Base-by-base conservation (phyloP, 768 basidiomycete species). In the Crassisporium funariophilum region DNA sequence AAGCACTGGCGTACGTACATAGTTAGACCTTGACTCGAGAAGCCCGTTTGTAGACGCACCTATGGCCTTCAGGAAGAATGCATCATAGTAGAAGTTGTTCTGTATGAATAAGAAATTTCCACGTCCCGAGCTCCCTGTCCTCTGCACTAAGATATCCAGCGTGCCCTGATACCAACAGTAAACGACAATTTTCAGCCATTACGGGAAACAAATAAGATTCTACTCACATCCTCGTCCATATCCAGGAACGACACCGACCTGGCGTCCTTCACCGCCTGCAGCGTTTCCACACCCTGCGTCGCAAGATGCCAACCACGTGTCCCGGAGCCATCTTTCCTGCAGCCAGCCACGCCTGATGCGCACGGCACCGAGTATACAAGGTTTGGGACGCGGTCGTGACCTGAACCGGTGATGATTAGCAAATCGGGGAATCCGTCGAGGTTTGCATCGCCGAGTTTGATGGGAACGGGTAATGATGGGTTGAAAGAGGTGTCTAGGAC, bases 31-130 rank as follows among this genome's bases (percentile, higher is more conserved):
- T 11, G 11, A 15, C 11, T 5, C 4, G 6, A 11, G 23, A 34
- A 25, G n/a, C 25, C 17, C 24, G 22, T 5, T n/a, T n/a, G n/a
- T n/a, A n/a, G 17, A 68, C 83, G 35, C 34, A 95, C 95, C 87
- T 34, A 94, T 89, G 2, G 97, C 92, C 62, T 98, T 98, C 42
- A 98, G 75, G 80, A 98, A 99, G 74, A 99, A 99, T 0, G 97
- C 95, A 54, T 99, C 97, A 61, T 94, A 94, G 59, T 95, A 98
- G 59, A 95, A 91, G 65, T 98, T 98, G 61, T 99, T 99, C 68
- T 95, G 93, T 38, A 99, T 73, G 60, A 99, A 95, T 4, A 82
- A 59, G 13, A 91, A 69, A 31, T 77, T 81, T 11, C 86, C 86
- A 35, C 65, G 58, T 2, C 79, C 78, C 41, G 83, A 81, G 4